Percentiles rank a stretch among this genome's conserved stretches.
Evolutionary conservation across 179 eudicot genomes (phyloP).

Genomic region (Silene coronaria): DNA sequence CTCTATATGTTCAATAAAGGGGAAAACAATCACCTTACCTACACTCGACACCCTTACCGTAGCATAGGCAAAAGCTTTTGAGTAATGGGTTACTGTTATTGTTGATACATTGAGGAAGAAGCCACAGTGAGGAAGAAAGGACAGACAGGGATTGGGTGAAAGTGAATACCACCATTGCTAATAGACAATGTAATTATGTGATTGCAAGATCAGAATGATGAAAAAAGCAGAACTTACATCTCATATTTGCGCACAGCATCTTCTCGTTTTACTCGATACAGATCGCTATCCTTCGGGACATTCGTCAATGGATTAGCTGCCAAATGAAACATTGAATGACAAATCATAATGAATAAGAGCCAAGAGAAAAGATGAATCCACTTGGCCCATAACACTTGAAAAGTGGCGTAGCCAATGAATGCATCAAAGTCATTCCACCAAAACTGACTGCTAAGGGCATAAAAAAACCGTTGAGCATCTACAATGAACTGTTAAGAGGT

Average conservation of each 20-base stretch:
- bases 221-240: conserved; percentile 48
- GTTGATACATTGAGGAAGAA: not conserved
- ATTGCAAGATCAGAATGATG: not conserved
- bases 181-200: not conserved
- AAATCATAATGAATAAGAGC: not conserved
- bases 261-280: conserved; percentile 52
- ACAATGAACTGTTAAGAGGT: too few relatives aligned
- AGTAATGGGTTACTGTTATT: not conserved
- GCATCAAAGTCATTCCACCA: not conserved
- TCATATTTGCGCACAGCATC: conserved; percentile 67
- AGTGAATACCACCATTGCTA: not conserved
- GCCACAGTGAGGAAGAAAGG: not conserved
- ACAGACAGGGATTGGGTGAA: not conserved
- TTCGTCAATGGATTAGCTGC: conserved; percentile 48
- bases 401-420: too few relatives aligned
- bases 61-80: not conserved
- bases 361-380: not conserved
- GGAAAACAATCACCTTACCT: not conserved
- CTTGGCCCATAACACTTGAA: too few relatives aligned
- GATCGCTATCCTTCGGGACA: conserved; percentile 48
- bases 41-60: too few relatives aligned
- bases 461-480: too few relatives aligned
- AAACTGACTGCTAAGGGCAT: too few relatives aligned
- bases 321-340: conserved; percentile 1
- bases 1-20: not conserved